Evolutionary conservation across 2,329 filamentous ascomycete genomes (phyloP).

Genomic region (Trichoderma cornu-damae): DNA sequence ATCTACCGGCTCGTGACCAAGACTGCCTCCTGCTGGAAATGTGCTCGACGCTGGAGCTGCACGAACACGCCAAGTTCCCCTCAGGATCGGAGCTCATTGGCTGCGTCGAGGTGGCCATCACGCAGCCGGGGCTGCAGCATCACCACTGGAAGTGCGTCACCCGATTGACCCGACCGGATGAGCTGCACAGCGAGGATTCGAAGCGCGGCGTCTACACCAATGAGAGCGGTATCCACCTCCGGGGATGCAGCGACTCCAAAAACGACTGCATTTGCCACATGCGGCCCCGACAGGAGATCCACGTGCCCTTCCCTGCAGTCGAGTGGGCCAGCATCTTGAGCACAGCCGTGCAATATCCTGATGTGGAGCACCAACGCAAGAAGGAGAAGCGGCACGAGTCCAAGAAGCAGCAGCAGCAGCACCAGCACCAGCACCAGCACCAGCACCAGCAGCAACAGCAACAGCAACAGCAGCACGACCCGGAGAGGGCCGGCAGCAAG

Average conservation of each 20-base stretch:
- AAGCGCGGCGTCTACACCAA: slow-evolving; percentile 44
- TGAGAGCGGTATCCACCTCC: slow-evolving; percentile 49
- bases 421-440: no score
- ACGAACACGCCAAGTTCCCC: slow-evolving; percentile 53
- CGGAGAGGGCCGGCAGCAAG: slow-evolving; percentile 35
- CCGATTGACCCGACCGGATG: slow-evolving; percentile 51
- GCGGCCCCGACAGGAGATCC: slow-evolving; percentile 44
- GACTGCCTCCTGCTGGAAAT: slow-evolving; percentile 57
- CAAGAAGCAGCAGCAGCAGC: no score
- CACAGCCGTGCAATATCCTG: slow-evolving; percentile 50
- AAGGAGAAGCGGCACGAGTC: slow-evolving; percentile 35
- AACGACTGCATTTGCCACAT: slow-evolving; percentile 48
- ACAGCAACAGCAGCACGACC: no score
- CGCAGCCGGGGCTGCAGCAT: slow-evolving; percentile 48
- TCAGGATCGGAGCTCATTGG: slow-evolving; percentile 56
- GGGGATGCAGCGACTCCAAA: slow-evolving; percentile 46
- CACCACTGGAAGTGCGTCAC: slow-evolving; percentile 59
- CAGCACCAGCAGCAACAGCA: no score
- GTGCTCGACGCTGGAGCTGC: slow-evolving; percentile 55
- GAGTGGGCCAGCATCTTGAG: slow-evolving; percentile 56
- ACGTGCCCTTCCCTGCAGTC: slow-evolving; percentile 53
- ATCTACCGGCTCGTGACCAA: slow-evolving; percentile 45
- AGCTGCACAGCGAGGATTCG: slow-evolving; percentile 45
- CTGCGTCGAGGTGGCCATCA: slow-evolving; percentile 55
- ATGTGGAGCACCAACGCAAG: slow-evolving; percentile 38